phyloP scores from a whole-genome alignment of 495 filamentous ascomycete genomes.

The Glonium stellatum region DNA sequence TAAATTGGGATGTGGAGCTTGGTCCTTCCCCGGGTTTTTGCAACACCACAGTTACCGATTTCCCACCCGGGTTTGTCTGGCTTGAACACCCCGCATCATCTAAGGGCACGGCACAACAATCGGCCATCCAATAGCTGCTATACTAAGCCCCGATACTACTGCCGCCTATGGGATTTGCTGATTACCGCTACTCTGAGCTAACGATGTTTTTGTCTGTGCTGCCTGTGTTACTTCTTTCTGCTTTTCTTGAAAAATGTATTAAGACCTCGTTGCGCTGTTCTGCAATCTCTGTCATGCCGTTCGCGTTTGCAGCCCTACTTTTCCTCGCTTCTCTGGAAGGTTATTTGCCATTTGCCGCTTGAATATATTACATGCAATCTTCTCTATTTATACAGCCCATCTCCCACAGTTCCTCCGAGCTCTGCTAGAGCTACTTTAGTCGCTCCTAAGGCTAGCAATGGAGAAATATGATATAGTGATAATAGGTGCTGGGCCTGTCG shows the following conservation, averaged over 20 bases:
- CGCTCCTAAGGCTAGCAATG: conserved; percentile 8
- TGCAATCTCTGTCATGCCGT: too few species aligned
- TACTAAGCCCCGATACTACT: background rate
- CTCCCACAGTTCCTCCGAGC: too few species aligned
- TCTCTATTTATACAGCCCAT: too few species aligned
- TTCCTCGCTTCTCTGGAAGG: too few species aligned
- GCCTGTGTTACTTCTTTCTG: too few species aligned
- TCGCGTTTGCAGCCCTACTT: too few species aligned
- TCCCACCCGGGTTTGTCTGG: background rate
- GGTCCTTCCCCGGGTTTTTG: background rate
- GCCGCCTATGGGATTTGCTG: background rate
- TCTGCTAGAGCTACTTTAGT: background rate
- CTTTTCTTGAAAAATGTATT: too few species aligned
- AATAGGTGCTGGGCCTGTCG: conserved; percentile 83
- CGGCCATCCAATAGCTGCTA: background rate
- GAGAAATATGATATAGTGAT: conserved; percentile 70
- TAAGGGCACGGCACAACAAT: background rate
- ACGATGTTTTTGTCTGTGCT: background rate
- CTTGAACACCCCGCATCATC: background rate
- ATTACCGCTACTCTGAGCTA: background rate
- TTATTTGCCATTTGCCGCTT: too few species aligned
- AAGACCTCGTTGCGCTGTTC: too few species aligned
- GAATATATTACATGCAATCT: too few species aligned
- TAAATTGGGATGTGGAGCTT: too few species aligned
- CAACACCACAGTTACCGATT: conserved; percentile 3